A percentile compares a stretch with the other conserved stretches of the same genome.
phyloP scores from a whole-genome alignment of 495 filamentous ascomycete species.

The Penicillium longicatenatum region DNA sequence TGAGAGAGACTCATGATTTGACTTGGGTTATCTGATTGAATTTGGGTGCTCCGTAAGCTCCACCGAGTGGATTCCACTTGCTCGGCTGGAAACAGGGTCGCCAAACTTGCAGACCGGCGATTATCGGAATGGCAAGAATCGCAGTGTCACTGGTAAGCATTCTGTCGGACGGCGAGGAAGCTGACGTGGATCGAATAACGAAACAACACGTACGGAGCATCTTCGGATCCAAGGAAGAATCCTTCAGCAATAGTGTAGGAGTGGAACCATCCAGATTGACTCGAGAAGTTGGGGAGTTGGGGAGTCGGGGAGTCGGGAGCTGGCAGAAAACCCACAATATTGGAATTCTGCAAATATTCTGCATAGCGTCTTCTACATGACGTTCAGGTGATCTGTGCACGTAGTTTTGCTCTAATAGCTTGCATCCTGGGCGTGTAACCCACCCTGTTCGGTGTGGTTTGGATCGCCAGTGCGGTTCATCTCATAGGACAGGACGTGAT shows the following conservation, averaged over 20 bases:
- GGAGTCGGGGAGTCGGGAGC: neutral
- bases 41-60: conserved; percentile 30
- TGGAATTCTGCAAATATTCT: neutral
- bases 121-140: neutral
- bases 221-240: too few relatives aligned
- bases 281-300: neutral
- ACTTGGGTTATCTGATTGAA: conserved; percentile 34
- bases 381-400: too few relatives aligned
- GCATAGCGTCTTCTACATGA: neutral
- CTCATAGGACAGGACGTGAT: too few relatives aligned
- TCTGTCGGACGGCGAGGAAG: neutral
- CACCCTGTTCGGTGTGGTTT: too few relatives aligned
- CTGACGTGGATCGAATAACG: conserved; percentile 8
- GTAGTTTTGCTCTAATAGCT: too few relatives aligned
- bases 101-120: neutral
- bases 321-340: neutral
- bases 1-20: conserved; percentile 21
- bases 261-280: neutral
- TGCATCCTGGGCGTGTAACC: too few relatives aligned
- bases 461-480: too few relatives aligned
- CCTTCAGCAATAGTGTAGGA: neutral
- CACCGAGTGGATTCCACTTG: conserved; percentile 24
- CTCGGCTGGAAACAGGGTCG: conserved; percentile 6
- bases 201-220: too few relatives aligned
- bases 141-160: neutral